Conservation (phyloP, 768 basidiomycete species). For the Agrocybe pediades region DNA sequence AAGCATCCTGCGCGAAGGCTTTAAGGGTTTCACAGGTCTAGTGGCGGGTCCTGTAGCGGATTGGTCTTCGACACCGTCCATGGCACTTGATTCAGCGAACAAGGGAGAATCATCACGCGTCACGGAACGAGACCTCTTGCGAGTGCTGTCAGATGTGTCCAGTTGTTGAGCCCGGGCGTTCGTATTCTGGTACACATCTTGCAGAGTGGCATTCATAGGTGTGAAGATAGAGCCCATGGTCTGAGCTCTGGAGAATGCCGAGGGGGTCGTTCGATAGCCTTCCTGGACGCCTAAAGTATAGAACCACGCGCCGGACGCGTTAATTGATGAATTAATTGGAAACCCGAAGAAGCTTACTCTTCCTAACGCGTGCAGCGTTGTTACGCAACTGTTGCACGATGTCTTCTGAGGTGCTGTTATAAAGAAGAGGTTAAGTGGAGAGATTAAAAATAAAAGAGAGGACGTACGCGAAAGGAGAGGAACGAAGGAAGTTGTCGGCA, state of each 20-base stretch:
- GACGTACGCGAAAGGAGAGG: conserved; percentile 14
- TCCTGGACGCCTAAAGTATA: conserved; percentile 53
- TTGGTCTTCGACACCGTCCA: not conserved
- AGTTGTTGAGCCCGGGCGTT: conserved; percentile 5
- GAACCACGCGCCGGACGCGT: conserved; percentile 25
- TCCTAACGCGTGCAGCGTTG: conserved; percentile 59
- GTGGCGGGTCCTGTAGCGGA: not conserved
- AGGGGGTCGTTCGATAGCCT: conserved; percentile 49
- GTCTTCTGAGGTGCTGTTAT: conserved; percentile 46
- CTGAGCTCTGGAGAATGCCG: conserved; percentile 42
- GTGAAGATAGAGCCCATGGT: conserved; percentile 48
- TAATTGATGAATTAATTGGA: conserved; percentile 1
- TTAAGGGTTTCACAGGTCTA: conserved; percentile 43
- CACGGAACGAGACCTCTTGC: conserved; percentile 41
- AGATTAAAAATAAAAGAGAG: not conserved
- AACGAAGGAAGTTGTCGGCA: conserved; percentile 12
- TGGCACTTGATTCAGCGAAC: not conserved
- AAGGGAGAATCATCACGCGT: conserved; percentile 7
- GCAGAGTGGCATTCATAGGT: conserved; percentile 58
- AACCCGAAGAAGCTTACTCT: conserved; percentile 43
- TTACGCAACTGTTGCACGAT: conserved; percentile 55
- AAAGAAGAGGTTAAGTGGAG: not conserved
- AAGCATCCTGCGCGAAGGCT: conserved; percentile 33
- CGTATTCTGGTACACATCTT: conserved; percentile 39
- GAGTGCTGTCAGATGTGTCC: conserved; percentile 10